These are phyloP conservation scores for Mollisiaceae sp. DNA, from an alignment of 2,329 filamentous ascomycete genomes.

Conservation along the genomic window DNA sequence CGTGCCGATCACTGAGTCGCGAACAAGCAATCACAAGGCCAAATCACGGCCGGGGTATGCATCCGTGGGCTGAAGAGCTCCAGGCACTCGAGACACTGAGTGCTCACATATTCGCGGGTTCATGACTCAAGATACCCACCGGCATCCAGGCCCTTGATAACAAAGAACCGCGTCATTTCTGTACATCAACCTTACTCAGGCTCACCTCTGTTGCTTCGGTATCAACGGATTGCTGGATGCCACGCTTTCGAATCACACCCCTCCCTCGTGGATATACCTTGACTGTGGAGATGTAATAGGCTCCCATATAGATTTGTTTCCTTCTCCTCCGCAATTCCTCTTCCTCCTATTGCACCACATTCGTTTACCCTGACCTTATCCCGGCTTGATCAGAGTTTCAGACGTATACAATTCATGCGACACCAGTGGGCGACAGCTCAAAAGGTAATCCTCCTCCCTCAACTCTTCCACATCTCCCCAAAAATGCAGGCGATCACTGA, in stretches of 20 bases:
- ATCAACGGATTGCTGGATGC: conserved; percentile 20
- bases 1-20: conserved; percentile 11
- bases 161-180: conserved; percentile 19
- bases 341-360: conserved; percentile 29
- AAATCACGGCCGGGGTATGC: not conserved
- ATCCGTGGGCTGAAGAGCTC: not conserved
- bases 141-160: not conserved
- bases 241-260: conserved; percentile 15
- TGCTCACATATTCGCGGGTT: conserved; percentile 10
- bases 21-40: conserved; percentile 3
- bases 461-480: conserved; percentile 8
- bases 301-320: conserved; percentile 21
- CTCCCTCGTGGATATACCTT: conserved; percentile 20
- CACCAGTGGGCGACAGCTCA: conserved; percentile 28
- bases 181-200: not conserved
- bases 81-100: not conserved
- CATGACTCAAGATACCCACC: conserved; percentile 18
- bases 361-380: conserved; percentile 35
- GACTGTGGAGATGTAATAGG: conserved; percentile 34
- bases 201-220: conserved; percentile 18
- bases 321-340: conserved; percentile 23
- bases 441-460: conserved; percentile 25
- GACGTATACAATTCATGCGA: conserved; percentile 40
- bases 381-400: conserved; percentile 40
- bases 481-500: conserved; percentile 38